phyloP scores from a whole-genome alignment of 495 filamentous ascomycete genomes.

The Penicillium flavigenum region DNA sequence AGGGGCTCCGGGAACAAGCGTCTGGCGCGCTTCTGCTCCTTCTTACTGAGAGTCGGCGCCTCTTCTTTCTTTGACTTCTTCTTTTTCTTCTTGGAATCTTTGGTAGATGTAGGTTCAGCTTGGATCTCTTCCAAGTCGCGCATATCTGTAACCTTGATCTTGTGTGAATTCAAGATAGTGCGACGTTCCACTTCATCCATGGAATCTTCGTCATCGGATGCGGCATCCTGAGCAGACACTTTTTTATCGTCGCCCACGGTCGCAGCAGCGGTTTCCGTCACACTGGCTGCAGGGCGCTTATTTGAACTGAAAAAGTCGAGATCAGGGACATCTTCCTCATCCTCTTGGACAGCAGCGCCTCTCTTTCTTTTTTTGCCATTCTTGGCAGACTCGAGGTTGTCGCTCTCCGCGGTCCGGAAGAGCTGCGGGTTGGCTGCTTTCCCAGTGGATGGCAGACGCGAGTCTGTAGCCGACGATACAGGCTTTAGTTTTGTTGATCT shows the following conservation, averaged over 20 bases:
- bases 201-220: slow-evolving; percentile 31
- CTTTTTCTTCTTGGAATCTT: slow-evolving; percentile 54
- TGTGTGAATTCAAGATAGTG: slow-evolving; percentile 74
- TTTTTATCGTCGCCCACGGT: slow-evolving; percentile 23
- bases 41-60: slow-evolving; percentile 46
- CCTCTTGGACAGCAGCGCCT: slow-evolving; percentile 19
- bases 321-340: slow-evolving; percentile 30
- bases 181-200: slow-evolving; percentile 66
- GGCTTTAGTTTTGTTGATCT: slow-evolving; percentile 54
- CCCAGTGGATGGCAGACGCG: slow-evolving; percentile 49
- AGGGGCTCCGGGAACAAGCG: slow-evolving; percentile 74
- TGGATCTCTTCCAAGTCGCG: slow-evolving; percentile 44
- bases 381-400: slow-evolving; percentile 35
- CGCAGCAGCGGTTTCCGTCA: slow-evolving; percentile 18
- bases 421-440: slow-evolving; percentile 54
- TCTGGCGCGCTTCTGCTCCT: slow-evolving; percentile 50
- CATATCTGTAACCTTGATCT: slow-evolving; percentile 80
- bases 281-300: slow-evolving; percentile 24
- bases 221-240: slow-evolving; percentile 21
- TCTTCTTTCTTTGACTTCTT: slow-evolving; percentile 48
- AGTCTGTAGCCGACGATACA: slow-evolving; percentile 22
- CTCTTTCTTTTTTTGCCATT: slow-evolving; percentile 44
- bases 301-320: slow-evolving; percentile 42
- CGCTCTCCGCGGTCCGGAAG: slow-evolving; percentile 44
- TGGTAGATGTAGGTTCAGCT: slow-evolving; percentile 37